Conservation (phyloP, 2,329 filamentous ascomycete species). For the Xenosphaeropsis pyriputrescens region DNA sequence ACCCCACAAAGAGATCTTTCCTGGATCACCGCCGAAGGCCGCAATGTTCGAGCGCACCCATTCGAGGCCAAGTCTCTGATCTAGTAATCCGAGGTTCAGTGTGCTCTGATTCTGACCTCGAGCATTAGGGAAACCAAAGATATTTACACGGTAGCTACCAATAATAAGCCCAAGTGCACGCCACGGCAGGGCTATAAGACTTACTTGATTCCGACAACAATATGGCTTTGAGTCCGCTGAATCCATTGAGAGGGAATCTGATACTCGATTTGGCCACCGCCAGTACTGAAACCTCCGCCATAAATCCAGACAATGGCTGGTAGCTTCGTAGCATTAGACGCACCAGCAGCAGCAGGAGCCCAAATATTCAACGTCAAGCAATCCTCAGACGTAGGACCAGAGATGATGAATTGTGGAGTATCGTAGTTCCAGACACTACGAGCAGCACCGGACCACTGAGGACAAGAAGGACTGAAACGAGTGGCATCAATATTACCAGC, state of each 20-base stretch:
- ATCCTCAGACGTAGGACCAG: constrained; percentile 15
- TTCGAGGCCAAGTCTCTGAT: constrained; percentile 39
- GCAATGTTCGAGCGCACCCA: constrained; percentile 45
- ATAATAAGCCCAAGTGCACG: constrained; percentile 13
- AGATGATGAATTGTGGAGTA: neutral
- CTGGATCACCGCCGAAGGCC: constrained; percentile 38
- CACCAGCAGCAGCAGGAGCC: constrained; percentile 16
- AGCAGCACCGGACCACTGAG: constrained; percentile 4
- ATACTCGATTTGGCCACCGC: constrained; percentile 31
- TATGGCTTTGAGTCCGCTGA: constrained; percentile 21
- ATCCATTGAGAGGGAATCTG: constrained; percentile 15
- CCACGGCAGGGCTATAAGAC: constrained; percentile 34
- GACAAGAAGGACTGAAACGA: constrained; percentile 7
- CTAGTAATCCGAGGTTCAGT: constrained; percentile 32
- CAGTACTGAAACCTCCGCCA: constrained; percentile 46
- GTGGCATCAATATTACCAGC: constrained; percentile 4
- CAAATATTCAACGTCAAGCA: constrained; percentile 22
- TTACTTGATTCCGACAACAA: constrained; percentile 41
- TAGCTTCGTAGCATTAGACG: constrained; percentile 21
- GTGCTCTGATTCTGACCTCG: constrained; percentile 16
- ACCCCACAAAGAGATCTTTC: constrained; percentile 32
- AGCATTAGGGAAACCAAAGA: constrained; percentile 12
- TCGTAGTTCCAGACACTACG: neutral
- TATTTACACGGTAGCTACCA: constrained; percentile 26
- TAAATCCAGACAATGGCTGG: constrained; percentile 47